A percentile compares a stretch with the other conserved stretches of the same genome.
Conservation (phyloP, 1,139 yeast genomes). For the Chernovozyma aurita region DNA sequence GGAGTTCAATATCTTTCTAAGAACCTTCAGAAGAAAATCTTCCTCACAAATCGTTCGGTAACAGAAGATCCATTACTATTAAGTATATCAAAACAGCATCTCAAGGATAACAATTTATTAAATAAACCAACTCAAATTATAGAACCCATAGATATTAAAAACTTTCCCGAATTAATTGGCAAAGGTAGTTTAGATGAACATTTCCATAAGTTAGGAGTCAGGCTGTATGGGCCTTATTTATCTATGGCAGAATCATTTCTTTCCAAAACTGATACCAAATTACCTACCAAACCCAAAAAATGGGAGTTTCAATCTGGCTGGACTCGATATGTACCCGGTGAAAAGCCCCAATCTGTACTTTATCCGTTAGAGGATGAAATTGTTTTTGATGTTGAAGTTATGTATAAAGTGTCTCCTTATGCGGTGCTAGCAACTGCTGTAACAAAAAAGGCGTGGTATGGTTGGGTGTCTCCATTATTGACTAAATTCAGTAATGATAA, state of each 20-base stretch:
- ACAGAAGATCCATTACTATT: slow-evolving; percentile 37
- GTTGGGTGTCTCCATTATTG: slow-evolving; percentile 89
- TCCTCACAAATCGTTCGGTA: slow-evolving; percentile 36
- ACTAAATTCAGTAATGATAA: slow-evolving; percentile 38
- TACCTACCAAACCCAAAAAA: slow-evolving; percentile 45
- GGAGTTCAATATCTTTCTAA: slow-evolving; percentile 66
- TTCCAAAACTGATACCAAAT: slow-evolving; percentile 13
- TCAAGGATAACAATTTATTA: slow-evolving; percentile 59
- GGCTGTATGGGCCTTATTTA: slow-evolving; percentile 59
- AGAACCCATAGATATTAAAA: slow-evolving; percentile 55
- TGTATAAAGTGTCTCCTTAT: slow-evolving; percentile 70
- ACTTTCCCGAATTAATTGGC: slow-evolving; percentile 70
- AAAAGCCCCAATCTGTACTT: slow-evolving; percentile 53
- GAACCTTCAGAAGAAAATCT: slow-evolving; percentile 55
- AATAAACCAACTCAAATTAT: slow-evolving; percentile 73
- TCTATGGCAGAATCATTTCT: slow-evolving; percentile 40
- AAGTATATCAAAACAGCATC: slow-evolving; percentile 57
- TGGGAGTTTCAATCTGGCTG: slow-evolving; percentile 75
- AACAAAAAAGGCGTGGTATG: slow-evolving; percentile 81
- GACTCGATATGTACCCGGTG: slow-evolving; percentile 63
- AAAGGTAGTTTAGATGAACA: slow-evolving; percentile 68
- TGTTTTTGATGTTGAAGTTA: slow-evolving; percentile 86
- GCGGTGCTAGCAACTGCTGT: slow-evolving; percentile 83
- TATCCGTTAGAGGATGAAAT: slow-evolving; percentile 64
- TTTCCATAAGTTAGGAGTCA: slow-evolving; percentile 65